Base-by-base conservation (phyloP, 2,329 filamentous ascomycete genomes). In the Epichloe coenophiala region DNA sequence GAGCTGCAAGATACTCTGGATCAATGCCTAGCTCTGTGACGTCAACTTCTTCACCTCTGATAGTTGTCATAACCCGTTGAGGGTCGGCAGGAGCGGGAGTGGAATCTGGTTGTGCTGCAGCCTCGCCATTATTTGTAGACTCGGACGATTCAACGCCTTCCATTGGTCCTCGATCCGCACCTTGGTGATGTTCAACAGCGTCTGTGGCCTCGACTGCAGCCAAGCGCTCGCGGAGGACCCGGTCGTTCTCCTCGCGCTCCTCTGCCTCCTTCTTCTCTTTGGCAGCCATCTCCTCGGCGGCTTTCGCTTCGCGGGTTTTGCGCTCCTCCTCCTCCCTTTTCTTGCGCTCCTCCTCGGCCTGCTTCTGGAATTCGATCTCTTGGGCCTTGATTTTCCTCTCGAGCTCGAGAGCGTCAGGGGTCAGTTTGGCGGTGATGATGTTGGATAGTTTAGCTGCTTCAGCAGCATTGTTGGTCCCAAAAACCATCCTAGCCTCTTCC, bases 1-100 rank as follows among this genome's bases (percentile, higher is more conserved):
- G 72, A n/a, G 91, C 94, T 53, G 93, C 88, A 6, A 98, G 79
- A 66, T 96, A 98, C 51, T 95, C 90, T 15, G 86, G 80, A 63
- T 98, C 93, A 59, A 98, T 97, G 46, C 91, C 90, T 54, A 98
- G 76, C 54, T 88, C 87, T 0, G 93, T 98, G 46, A 98, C 93
- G 64, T 98, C 93, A 49, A 95, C 80, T 60, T 93, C 83, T 55
- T 86, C 85, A 27, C 90, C 91, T 53, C 90, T 76, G 49, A 98
- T 89, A 2, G 79, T 90, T 15, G 88, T 94, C 59, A 83, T 84
- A 33, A 95, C 77, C 45, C 90, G 84, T 3, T 65, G 63, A 27
- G 63, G 61, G 8, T 58, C 54, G 15, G 51, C 45, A 11, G 51
- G 38, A 5, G 52, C 39, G 11, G 52, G 27, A 15, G 9, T 40